Evolutionary conservation across 2,329 filamentous ascomycete genomes (phyloP).

Genomic region (Ceratocystis harringtonii): DNA sequence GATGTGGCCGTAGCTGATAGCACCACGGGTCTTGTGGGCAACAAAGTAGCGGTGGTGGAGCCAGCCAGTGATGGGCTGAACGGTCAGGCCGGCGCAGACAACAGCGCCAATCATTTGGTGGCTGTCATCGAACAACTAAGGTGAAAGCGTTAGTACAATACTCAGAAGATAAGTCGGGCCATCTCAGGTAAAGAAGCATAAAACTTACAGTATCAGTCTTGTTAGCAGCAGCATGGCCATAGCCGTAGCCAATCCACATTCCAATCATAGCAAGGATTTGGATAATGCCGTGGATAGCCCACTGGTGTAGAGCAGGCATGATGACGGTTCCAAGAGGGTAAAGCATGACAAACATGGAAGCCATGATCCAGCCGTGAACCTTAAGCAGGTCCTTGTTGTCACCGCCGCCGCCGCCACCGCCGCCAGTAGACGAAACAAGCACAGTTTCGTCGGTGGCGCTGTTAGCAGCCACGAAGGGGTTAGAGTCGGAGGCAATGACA

Average conservation of each 20-base stretch:
- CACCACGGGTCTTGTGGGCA: conserved; percentile 32
- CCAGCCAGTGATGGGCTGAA: conserved; percentile 44
- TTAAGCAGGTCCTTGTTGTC: conserved; percentile 22
- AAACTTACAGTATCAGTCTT: conserved; percentile 30
- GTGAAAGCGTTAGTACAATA: not conserved
- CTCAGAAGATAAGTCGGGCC: conserved; percentile 10
- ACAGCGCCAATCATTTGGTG: conserved; percentile 44
- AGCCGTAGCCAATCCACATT: conserved; percentile 45
- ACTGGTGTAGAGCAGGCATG: conserved; percentile 44
- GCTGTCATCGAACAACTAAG: conserved; percentile 30
- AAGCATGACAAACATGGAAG: conserved; percentile 40
- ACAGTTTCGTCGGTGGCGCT: conserved; percentile 18
- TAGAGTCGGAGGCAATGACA: conserved; percentile 32
- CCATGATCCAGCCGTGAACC: conserved; percentile 46
- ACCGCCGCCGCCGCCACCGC: conserved; percentile 18
- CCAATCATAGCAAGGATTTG: conserved; percentile 39
- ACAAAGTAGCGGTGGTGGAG: conserved; percentile 42
- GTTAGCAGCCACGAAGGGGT: conserved; percentile 33
- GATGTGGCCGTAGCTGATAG: conserved; percentile 42
- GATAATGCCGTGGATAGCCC: conserved; percentile 41
- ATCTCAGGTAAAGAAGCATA: conserved; percentile 9
- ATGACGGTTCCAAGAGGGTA: conserved; percentile 46
- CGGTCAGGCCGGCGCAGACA: conserved; percentile 36
- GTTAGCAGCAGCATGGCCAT: conserved; percentile 37
- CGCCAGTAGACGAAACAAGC: conserved; percentile 7